phyloP scores from a whole-genome alignment of 2,329 filamentous ascomycete genomes.

The Pseudocercospora macadamiae region DNA sequence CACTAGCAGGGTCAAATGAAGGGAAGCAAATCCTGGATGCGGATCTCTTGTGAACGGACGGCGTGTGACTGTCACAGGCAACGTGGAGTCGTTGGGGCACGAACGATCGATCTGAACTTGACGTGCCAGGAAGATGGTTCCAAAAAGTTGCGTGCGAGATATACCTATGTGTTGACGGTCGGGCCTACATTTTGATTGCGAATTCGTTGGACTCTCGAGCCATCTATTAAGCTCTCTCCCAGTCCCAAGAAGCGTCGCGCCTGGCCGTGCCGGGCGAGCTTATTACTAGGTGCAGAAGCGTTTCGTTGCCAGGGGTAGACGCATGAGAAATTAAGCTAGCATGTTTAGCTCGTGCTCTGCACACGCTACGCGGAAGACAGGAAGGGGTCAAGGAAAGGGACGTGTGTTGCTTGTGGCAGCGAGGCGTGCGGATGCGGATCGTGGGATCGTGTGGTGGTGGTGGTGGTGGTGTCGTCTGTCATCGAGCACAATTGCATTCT shows the following conservation, averaged over 20 bases:
- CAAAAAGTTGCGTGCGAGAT: too few species aligned
- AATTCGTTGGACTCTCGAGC: background rate
- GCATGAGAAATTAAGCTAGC: background rate
- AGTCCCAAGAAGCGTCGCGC: background rate
- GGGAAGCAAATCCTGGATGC: background rate
- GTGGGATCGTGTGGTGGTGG: background rate
- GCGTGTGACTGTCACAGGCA: background rate
- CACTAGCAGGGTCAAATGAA: background rate
- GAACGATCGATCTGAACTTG: background rate
- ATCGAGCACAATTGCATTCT: background rate
- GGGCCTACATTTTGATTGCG: background rate
- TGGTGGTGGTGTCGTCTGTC: background rate
- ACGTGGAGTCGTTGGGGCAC: background rate
- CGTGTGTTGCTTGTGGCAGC: background rate
- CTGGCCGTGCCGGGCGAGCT: background rate
- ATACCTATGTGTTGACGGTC: background rate
- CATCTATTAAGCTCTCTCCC: slow-evolving; percentile 1
- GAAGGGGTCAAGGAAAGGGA: background rate
- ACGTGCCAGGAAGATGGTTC: too few species aligned
- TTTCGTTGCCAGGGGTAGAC: background rate
- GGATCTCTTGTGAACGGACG: slow-evolving; percentile 1
- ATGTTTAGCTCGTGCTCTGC: slow-evolving; percentile 4
- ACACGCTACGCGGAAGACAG: background rate
- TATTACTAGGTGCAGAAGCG: background rate
- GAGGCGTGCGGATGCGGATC: background rate